Evolutionary conservation across 179 eudicot genomes (phyloP), one percentile per base, ranked within the genome.

Genomic region (Patellifolia procumbens): DNA sequence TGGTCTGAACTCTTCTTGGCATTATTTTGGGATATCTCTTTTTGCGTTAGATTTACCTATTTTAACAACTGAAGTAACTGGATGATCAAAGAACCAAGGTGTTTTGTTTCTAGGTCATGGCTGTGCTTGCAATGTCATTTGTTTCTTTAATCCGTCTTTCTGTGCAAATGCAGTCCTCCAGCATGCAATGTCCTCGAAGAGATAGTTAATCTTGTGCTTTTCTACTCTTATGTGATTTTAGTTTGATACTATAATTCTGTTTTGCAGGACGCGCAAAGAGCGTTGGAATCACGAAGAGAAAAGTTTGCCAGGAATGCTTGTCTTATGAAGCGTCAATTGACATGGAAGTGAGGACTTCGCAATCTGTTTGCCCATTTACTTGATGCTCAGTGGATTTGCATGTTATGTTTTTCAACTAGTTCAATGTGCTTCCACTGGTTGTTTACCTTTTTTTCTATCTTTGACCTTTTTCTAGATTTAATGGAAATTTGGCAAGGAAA

Each of bases 401-500:
- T 20, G 7, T 19, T 34, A 4, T 67, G 22, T 20, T 66, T 35
- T 13, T 39, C 15, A 72, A 52, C 39, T 31, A 2, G 70, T 64
- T 35, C 24, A 26, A 34, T 22, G 19, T 75, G 56, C 48, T 58
- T 64, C 7, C 0, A 37, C 22, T 42, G 15, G 45, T n/a, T 52
- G 48, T 34, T 76, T 61, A 61, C 59, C 26, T 15, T 68, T 68
- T 68, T 20, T 43, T 8, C 19, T 31, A 8, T 32, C 39, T 55
- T 34, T 58, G 32, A 4, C 46, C 17, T 48, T 22, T 61, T 84
- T 61, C 61, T 77, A 95, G 99, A 83, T 95, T 95, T 73, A 95
- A 93, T 86, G 89, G 89, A 4, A 97, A 93, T 87, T 81, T 95
- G 84, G 77, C 87, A 64, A 95, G 84, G 86, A 95, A 95, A 84